A percentile compares a stretch with the other conserved stretches of the same genome.
Evolutionary conservation across 768 basidiomycete species (phyloP).

Genomic region (Leccinellum rugosiceps): DNA sequence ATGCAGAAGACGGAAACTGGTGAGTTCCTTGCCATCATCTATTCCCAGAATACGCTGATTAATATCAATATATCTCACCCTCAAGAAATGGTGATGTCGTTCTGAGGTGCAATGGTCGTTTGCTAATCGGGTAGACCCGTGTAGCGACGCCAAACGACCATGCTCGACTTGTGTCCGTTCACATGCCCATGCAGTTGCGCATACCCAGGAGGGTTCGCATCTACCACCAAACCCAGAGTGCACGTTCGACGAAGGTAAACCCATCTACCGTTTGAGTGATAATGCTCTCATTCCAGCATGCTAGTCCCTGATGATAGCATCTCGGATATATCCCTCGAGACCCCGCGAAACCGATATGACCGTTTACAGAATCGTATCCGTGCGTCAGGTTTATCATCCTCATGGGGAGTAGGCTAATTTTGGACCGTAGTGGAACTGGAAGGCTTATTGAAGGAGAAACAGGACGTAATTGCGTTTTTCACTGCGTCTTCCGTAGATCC

Average conservation of each 20-base stretch:
- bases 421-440: conserved; percentile 61
- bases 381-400: conserved; percentile 32
- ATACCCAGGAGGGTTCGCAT: conserved; percentile 54
- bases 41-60: conserved; percentile 17
- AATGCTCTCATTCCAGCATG: neutral
- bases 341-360: conserved; percentile 60
- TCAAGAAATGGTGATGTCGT: conserved; percentile 57
- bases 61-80: neutral
- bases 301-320: conserved; percentile 39
- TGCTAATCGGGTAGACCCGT: neutral
- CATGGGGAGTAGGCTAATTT: conserved; percentile 2
- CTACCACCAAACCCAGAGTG: conserved; percentile 62
- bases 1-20: conserved; percentile 74
- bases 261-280: neutral
- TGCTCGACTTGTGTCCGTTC: conserved; percentile 77
- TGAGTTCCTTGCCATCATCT: conserved; percentile 31
- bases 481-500: conserved; percentile 1
- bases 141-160: conserved; percentile 71
- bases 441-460: conserved; percentile 57
- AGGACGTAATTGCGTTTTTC: conserved; percentile 21
- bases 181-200: conserved; percentile 63
- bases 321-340: conserved; percentile 37
- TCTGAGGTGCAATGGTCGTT: neutral
- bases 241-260: conserved; percentile 69
- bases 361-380: conserved; percentile 66